A percentile compares a stretch with the other conserved stretches of the same genome.
These are phyloP conservation scores for Aechmea fasciata DNA, from an alignment of 176 grass and related monocot species.

Conservation along the genomic window DNA sequence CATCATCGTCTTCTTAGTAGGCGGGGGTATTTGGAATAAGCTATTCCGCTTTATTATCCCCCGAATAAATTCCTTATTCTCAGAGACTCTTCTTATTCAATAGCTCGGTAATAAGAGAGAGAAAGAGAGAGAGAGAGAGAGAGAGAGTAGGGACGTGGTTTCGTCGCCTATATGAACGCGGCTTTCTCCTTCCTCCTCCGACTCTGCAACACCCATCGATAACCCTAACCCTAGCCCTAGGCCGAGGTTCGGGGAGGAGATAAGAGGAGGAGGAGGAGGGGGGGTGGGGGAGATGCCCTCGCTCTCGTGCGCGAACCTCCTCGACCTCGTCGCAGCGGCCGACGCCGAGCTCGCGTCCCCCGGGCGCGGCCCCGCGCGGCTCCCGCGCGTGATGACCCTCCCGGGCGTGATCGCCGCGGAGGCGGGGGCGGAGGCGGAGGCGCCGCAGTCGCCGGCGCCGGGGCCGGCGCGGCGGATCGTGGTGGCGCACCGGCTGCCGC, in stretches of 20 bases:
- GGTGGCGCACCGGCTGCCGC: slow-evolving; percentile 59
- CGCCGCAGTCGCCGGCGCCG: neutral
- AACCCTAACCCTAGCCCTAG: neutral
- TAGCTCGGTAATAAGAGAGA: neutral
- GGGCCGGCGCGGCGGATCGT: slow-evolving; percentile 35
- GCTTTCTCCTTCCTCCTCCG: neutral
- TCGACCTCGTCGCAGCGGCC: slow-evolving; percentile 60
- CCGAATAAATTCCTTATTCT: neutral
- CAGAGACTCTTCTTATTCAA: neutral
- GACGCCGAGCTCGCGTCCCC: slow-evolving; percentile 25
- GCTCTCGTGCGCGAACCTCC: slow-evolving; percentile 51
- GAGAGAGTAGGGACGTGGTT: neutral
- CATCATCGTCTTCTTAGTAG: neutral
- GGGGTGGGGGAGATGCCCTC: neutral
- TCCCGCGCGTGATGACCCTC: slow-evolving; percentile 70
- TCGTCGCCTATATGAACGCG: no score
- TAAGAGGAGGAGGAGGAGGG: neutral
- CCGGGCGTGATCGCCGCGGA: slow-evolving; percentile 21
- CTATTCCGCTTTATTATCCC: neutral
- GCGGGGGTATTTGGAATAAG: no score
- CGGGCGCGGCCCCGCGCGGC: slow-evolving; percentile 27
- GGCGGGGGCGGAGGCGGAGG: neutral
- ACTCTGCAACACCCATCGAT: neutral
- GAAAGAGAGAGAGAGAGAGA: neutral
- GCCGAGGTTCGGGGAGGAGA: neutral